Percentiles rank a stretch among this genome's conserved stretches.
phyloP scores from a whole-genome alignment of 208 protist genomes.

The Acanthamoeba lenticulata region DNA sequence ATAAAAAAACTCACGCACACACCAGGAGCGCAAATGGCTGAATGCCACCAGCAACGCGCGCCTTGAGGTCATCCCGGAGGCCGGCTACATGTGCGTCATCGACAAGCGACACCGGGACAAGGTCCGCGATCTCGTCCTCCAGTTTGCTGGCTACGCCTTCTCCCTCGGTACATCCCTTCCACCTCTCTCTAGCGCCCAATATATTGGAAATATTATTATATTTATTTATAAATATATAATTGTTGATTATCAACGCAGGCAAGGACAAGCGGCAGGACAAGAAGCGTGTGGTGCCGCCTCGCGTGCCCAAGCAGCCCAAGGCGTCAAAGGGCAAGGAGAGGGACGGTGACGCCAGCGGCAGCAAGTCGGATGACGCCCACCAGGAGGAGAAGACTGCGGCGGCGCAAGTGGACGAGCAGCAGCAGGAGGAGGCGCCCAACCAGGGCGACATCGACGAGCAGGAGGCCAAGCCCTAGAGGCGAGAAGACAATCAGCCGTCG shows the following conservation, averaged over 20 bases:
- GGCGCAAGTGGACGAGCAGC: background rate
- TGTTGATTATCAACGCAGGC: background rate
- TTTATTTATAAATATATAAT: too few species aligned
- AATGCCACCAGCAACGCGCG: constrained; percentile 7
- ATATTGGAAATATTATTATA: background rate
- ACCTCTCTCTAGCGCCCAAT: background rate
- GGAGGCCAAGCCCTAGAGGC: background rate
- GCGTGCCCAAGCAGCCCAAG: background rate
- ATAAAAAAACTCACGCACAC: too few species aligned
- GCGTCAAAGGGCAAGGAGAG: constrained; percentile 23
- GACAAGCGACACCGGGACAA: constrained; percentile 47
- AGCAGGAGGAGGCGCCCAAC: too few species aligned
- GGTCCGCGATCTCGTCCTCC: constrained; percentile 20
- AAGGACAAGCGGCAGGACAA: constrained; percentile 37
- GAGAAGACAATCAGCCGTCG: too few species aligned
- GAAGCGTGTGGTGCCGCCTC: background rate
- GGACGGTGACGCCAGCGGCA: background rate
- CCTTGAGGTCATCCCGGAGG: constrained; percentile 19
- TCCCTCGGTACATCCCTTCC: background rate
- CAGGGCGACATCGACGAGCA: background rate
- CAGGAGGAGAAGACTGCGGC: background rate
- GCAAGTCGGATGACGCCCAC: background rate
- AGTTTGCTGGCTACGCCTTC: constrained; percentile 45
- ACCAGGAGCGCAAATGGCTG: constrained; percentile 22
- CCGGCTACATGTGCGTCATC: constrained; percentile 55